Base-by-base conservation (phyloP, 495 filamentous ascomycete genomes). In the Daldinia childiae region DNA sequence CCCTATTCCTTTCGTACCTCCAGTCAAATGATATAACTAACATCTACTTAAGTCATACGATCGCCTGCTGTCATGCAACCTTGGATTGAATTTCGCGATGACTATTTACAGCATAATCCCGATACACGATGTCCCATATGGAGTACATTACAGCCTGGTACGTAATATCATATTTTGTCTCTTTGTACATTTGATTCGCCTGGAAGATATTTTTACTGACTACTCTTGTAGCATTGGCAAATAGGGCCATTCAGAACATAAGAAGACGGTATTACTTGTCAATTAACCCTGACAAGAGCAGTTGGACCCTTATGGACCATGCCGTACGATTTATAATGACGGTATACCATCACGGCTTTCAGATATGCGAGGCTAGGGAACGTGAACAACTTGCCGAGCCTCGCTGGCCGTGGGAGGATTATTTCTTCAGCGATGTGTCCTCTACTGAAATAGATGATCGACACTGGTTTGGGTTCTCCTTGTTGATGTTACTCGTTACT, bases 391-490 rank as follows among this genome's bases (percentile, higher is more conserved):
- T 12, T 11, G 2, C 1, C 9, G 43, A 4, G 1, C 0, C 24
- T 24, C 2, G 21, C 41, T 45, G 43, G 19, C 43, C 43, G 11
- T 64, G 41, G 36, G 24, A 26, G 21, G 1, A n/a, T 1, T 64
- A 34, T n/a, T 48, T 66, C 2, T 69, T 59, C 6, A 39, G 11
- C 7, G 4, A n/a, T 1, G 1, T 2, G 0, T 39, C 2, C 6
- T 0, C 1, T 9, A 2, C 12, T 9, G 70, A 69, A 7, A 29
- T 59, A 15, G 12, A 26, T 0, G 66, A 73, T 32, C 27, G 24
- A n/a, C 29, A 73, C 12, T 73, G 60, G 61, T 73, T 73, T 50
- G 70, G 65, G 3, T 73, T 41, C 50, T 39, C 56, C 2, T 26
- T 73, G 6, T 57, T 73, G 0, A 34, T 4, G 48, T n/a, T 73